Base-by-base conservation (phyloP, 2,329 filamentous ascomycete genomes). In the Fusarium newnesense region DNA sequence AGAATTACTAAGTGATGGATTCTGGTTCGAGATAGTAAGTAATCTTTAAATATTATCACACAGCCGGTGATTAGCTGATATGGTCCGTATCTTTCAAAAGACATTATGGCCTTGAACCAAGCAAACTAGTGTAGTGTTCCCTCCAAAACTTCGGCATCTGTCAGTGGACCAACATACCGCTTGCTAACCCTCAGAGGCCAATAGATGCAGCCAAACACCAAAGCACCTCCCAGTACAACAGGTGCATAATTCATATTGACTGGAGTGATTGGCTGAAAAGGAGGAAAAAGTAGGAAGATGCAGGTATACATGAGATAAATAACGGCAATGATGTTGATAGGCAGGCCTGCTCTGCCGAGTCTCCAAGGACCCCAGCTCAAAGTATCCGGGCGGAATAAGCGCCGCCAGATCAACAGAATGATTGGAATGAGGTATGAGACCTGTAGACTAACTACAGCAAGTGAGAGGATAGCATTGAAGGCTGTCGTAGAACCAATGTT, bases 401-500 rank as follows among this genome's bases (percentile, higher is more conserved):
- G 65, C 4, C 73, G 71, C 64, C 69, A 76, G 16, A 76, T 42
- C 1, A 76, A 28, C 2, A 70, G 18, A 6, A 63, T 13, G 19
- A 76, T 65, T 0, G 74, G 70, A 13, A 65, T 42, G 6, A 76
- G 49, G 30, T 76, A 76, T 0, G 74, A 76, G 8, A 66, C 39
- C 30, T 74, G 59, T 4, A 76, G 34, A 9, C 70, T 60, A 2
- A 76, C 66, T 0, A 74, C 63, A 4, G 74, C 63, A 3, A 76
- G 47, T 1, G 73, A 75, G 1, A 76, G 56, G 4, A 76, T 61
- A 2, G 74, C 74, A 24, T 74, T 76, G 53, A 76, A 73, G 5
- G 74, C 74, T 2, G 74, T 76, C 1, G 73, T 75, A 2, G 73
- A 76, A 7, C 72, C 73, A 7, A 76, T 75, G 24, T 76, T 76